A percentile compares a stretch with the other conserved stretches of the same genome.
phyloP scores from a whole-genome alignment of 2,329 filamentous ascomycete genomes.

The Monosporascus sp. region DNA sequence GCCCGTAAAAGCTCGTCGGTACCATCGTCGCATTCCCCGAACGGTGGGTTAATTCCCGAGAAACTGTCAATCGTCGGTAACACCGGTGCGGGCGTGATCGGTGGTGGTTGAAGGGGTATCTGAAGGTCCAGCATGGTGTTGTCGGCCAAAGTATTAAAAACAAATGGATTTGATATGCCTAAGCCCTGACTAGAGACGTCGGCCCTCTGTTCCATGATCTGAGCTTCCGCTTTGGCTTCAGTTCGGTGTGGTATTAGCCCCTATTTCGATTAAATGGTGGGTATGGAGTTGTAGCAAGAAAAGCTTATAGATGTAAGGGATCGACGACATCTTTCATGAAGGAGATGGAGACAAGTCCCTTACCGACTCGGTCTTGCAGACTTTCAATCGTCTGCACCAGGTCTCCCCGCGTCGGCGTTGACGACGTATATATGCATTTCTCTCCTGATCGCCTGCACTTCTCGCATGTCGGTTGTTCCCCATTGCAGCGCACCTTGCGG shows the following conservation, averaged over 20 bases:
- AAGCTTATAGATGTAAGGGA: too few relatives aligned
- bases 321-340: slow-evolving; percentile 4
- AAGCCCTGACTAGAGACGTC: neutral
- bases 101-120: slow-evolving; percentile 5
- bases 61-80: too few relatives aligned
- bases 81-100: too few relatives aligned
- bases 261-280: too few relatives aligned
- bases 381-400: slow-evolving; percentile 18
- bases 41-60: too few relatives aligned
- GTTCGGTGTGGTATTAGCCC: too few relatives aligned
- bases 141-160: too few relatives aligned
- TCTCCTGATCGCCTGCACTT: slow-evolving; percentile 19
- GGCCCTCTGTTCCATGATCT: slow-evolving; percentile 13
- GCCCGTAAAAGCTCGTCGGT: too few relatives aligned
- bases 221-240: slow-evolving; percentile 18
- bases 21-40: too few relatives aligned
- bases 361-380: slow-evolving; percentile 20
- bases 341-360: neutral
- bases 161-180: too few relatives aligned
- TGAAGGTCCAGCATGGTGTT: too few relatives aligned
- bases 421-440: slow-evolving; percentile 18
- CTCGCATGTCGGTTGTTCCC: slow-evolving; percentile 17
- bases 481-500: slow-evolving; percentile 19
- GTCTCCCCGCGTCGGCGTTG: slow-evolving; percentile 18
- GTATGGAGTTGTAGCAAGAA: too few relatives aligned